phyloP scores from a whole-genome alignment of 192 early-diverging fungal species.

The Rhizophagus prolifer region DNA sequence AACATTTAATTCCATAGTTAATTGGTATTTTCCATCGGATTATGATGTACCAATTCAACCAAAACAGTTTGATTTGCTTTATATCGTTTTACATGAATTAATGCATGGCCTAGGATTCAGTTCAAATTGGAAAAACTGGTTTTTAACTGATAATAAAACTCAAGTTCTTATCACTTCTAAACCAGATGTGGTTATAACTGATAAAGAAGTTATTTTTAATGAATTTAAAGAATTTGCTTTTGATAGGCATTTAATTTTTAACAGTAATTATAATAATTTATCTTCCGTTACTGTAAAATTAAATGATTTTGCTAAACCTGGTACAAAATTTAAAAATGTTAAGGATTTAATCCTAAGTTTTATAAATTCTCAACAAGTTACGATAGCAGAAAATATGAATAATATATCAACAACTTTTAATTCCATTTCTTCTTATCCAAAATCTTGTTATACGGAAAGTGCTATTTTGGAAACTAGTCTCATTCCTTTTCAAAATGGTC shows the following conservation, averaged over 20 bases:
- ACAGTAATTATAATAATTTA: background rate
- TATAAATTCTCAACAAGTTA: no score
- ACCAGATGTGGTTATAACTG: background rate
- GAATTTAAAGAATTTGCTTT: conserved; percentile 25
- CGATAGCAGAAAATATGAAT: no score
- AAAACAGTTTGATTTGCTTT: conserved; percentile 38
- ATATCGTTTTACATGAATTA: conserved; percentile 39
- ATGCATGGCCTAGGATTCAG: conserved; percentile 46
- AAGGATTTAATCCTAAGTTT: no score
- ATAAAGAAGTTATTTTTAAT: background rate
- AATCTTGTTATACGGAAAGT: no score
- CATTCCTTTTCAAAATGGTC: no score
- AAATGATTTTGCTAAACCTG: background rate
- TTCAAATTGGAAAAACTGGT: conserved; percentile 31
- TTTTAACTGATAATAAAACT: conserved; percentile 13
- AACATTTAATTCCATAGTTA: conserved; percentile 36
- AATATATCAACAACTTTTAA: background rate
- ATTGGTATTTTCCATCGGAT: conserved; percentile 36
- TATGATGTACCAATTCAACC: background rate
- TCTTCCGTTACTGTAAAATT: background rate
- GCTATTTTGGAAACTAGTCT: no score
- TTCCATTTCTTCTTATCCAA: no score
- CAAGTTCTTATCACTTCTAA: conserved; percentile 2
- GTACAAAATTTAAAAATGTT: no score
- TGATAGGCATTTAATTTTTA: conserved; percentile 14